phyloP scores from a whole-genome alignment of 2,329 filamentous ascomycete genomes.

The Pseudofabraea citricarpa region DNA sequence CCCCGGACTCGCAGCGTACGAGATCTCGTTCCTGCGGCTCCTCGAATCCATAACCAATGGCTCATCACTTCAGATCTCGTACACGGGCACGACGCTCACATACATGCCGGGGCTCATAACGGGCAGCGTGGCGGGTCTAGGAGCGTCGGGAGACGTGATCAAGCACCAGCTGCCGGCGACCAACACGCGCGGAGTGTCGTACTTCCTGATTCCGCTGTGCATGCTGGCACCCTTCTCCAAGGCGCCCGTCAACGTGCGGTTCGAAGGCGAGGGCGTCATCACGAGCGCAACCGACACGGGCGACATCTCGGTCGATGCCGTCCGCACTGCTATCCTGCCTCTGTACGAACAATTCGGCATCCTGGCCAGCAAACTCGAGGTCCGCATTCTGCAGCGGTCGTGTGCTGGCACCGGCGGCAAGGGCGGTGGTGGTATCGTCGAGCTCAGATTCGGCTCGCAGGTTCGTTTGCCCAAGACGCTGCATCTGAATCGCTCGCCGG shows the following conservation, averaged over 20 bases:
- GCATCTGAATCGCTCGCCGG: slow-evolving; percentile 76
- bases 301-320: slow-evolving; percentile 87
- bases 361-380: slow-evolving; percentile 70
- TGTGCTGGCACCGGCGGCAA: slow-evolving; percentile 70
- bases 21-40: slow-evolving; percentile 92
- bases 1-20: slow-evolving; percentile 85
- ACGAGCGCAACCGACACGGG: slow-evolving; percentile 78
- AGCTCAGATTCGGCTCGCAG: slow-evolving; percentile 88
- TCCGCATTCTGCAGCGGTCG: slow-evolving; percentile 75
- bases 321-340: slow-evolving; percentile 87
- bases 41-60: slow-evolving; percentile 95
- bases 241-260: slow-evolving; percentile 81
- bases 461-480: slow-evolving; percentile 90
- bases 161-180: slow-evolving; percentile 74
- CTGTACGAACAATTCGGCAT: slow-evolving; percentile 90
- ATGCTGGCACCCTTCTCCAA: slow-evolving; percentile 92
- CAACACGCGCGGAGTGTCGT: slow-evolving; percentile 78
- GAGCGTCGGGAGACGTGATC: slow-evolving; percentile 67
- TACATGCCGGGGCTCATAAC: slow-evolving; percentile 92
- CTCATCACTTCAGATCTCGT: slow-evolving; percentile 89
- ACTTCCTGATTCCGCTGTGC: slow-evolving; percentile 86
- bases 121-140: slow-evolving; percentile 71
- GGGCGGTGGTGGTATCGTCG: slow-evolving; percentile 87
- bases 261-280: slow-evolving; percentile 88
- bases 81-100: slow-evolving; percentile 88